phyloP scores from a whole-genome alignment of 805 yeast genomes.

The Sungouiozyma ichnusensis region DNA sequence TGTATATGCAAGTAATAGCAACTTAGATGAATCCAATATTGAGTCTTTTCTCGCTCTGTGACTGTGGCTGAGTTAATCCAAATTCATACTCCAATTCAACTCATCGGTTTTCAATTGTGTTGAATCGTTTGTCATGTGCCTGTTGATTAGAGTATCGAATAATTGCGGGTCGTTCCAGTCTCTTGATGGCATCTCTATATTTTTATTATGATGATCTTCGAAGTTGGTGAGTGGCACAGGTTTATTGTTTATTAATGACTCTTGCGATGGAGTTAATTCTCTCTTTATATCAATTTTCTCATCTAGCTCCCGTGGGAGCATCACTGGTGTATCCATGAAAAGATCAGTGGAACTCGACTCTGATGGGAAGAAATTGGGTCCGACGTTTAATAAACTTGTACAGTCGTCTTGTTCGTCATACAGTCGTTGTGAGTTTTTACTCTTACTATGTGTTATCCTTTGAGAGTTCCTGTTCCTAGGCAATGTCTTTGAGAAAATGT shows the following conservation, averaged over 20 bases:
- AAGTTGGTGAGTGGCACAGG: no score
- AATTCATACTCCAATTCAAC: background rate
- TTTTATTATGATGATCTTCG: background rate
- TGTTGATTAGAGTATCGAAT: background rate
- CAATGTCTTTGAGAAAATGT: constrained; percentile 20
- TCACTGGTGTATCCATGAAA: background rate
- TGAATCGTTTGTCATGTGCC: background rate
- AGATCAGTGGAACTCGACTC: background rate
- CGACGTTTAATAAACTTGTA: background rate
- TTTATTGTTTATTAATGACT: no score
- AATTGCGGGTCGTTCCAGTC: background rate
- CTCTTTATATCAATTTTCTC: background rate
- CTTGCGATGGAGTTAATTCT: background rate
- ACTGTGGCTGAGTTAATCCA: background rate
- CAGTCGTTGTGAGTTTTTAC: background rate
- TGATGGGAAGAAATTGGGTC: background rate
- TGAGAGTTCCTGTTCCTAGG: background rate
- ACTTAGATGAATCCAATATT: no score
- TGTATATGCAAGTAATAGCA: background rate
- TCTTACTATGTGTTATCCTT: background rate
- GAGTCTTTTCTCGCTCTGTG: background rate
- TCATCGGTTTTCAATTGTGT: background rate
- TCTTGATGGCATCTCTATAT: background rate
- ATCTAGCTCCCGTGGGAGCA: background rate
- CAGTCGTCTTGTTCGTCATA: background rate